Conservation (phyloP, 2,329 filamentous ascomycete species). For the Alternaria conjuncta region DNA sequence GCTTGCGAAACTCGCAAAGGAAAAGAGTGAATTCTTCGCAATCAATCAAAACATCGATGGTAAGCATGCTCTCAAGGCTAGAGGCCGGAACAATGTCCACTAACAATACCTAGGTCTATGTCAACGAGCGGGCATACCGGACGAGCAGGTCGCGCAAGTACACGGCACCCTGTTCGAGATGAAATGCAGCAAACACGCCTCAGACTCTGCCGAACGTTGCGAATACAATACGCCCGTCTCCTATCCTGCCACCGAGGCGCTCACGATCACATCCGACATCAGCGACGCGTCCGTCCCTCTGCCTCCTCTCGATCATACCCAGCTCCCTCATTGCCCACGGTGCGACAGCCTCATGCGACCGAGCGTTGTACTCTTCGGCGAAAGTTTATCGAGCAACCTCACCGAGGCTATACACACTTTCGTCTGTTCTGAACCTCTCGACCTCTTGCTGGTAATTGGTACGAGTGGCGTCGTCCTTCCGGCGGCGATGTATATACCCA, state of each 20-base stretch:
- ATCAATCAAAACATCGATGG: constrained; percentile 33
- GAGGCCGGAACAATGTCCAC: rapidly evolving
- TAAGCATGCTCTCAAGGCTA: constrained; percentile 3
- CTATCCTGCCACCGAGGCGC: constrained; percentile 16
- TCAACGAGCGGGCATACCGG: background rate
- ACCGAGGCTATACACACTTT: background rate
- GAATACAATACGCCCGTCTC: constrained; percentile 8
- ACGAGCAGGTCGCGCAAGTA: background rate
- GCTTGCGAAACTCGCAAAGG: constrained; percentile 16
- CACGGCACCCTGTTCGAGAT: background rate
- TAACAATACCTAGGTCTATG: background rate
- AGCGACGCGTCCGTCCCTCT: constrained; percentile 13
- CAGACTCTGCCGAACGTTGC: background rate
- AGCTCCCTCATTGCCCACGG: constrained; percentile 23
- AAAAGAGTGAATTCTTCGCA: constrained; percentile 17
- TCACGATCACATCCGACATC: constrained; percentile 13
- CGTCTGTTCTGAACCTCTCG: background rate
- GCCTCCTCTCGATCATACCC: constrained; percentile 2
- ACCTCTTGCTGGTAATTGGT: background rate
- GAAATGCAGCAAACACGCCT: background rate
- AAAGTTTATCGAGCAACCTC: background rate
- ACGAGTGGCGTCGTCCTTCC: background rate
- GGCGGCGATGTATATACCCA: constrained; percentile 14
- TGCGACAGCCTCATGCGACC: constrained; percentile 5
- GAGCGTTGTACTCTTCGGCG: background rate